Percentiles rank a stretch among this genome's conserved stretches.
Evolutionary conservation across 345 rosid genomes (phyloP).

Genomic region (Fremontodendron californicum): DNA sequence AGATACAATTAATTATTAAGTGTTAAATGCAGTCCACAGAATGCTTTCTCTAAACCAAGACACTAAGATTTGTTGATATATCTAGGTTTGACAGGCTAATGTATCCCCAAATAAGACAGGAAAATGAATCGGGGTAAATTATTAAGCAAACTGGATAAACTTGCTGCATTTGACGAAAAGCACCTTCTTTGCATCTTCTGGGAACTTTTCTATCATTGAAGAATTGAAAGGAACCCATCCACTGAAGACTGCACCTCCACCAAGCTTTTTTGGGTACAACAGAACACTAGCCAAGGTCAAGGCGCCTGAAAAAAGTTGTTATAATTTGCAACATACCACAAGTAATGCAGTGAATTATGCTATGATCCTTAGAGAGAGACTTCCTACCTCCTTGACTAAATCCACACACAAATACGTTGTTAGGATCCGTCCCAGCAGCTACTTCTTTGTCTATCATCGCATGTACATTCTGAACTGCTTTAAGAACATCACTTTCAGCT

Average conservation of each 20-base stretch:
- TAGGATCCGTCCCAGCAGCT: conserved; percentile 56
- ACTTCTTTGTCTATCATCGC: conserved; percentile 71
- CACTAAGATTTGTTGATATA: neutral
- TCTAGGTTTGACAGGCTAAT: neutral
- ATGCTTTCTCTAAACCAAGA: neutral
- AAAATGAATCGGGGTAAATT: neutral
- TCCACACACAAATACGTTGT: conserved; percentile 68
- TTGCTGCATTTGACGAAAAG: neutral
- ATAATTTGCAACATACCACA: conserved; percentile 2
- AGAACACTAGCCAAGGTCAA: conserved; percentile 77
- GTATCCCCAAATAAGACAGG: neutral
- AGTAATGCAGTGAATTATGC: neutral
- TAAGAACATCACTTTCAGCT: conserved; percentile 57
- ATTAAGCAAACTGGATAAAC: neutral
- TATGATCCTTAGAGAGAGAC: conserved; percentile 15
- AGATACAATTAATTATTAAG: neutral
- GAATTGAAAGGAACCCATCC: conserved; percentile 86
- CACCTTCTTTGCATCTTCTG: conserved; percentile 66
- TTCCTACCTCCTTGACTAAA: conserved; percentile 84
- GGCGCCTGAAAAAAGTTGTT: conserved; percentile 49
- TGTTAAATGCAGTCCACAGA: neutral
- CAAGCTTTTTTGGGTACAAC: conserved; percentile 68
- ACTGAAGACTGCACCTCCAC: conserved; percentile 77
- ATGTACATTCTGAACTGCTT: conserved; percentile 71
- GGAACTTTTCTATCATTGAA: conserved; percentile 39